Evolutionary conservation across 2,329 filamentous ascomycete species (phyloP), one percentile per base, ranked within the genome.

Genomic region (Sporothrix pallida): DNA sequence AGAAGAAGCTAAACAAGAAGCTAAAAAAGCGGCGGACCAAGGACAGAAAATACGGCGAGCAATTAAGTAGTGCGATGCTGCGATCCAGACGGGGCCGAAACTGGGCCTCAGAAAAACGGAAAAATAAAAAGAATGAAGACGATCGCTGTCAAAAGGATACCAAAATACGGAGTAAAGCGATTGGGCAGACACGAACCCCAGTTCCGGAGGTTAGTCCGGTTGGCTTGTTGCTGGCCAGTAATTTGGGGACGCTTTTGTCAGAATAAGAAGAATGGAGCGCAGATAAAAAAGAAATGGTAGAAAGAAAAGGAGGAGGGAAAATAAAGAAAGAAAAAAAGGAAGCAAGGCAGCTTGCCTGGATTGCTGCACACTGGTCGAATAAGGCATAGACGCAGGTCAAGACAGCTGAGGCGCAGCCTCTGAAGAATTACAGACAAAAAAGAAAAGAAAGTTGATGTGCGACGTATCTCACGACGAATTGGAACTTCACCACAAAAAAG

Each of bases 71-170:
- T 15, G n/a, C 10, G 60, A n/a, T 12, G 20, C 37, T n/a, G n/a
- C 23, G 13, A 23, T 13, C 52, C 20, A 23, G 6, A 65, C 9
- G 60, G 37, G 37, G n/a, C 60, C 42, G 15, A n/a, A 20, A 23
- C 8, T 15, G 58, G 7, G 15, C 7, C 31, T n/a, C 15, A n/a
- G 23, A 20, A 65, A 65, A 65, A 48, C 62, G 62, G 62, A 48
- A 65, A 8, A 48, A 54, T 54, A 54, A 54, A 56, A 56, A 56
- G 23, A 12, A 26, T n/a, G 23, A 6, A 42, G 62, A 65, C 12
- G 62, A 65, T 65, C 62, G 62, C 62, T 26, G 62, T 65, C 62
- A 65, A 46, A 48, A 37, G 1, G 20, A 46, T 9, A 63, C 58
- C 60, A 63, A 37, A 44, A 63, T n/a, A 17, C 54, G 15, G 26